Percentiles rank a stretch among this genome's conserved stretches.
phyloP scores from a whole-genome alignment of 805 yeast genomes.

The Vanderwaltozyma polyspora region DNA sequence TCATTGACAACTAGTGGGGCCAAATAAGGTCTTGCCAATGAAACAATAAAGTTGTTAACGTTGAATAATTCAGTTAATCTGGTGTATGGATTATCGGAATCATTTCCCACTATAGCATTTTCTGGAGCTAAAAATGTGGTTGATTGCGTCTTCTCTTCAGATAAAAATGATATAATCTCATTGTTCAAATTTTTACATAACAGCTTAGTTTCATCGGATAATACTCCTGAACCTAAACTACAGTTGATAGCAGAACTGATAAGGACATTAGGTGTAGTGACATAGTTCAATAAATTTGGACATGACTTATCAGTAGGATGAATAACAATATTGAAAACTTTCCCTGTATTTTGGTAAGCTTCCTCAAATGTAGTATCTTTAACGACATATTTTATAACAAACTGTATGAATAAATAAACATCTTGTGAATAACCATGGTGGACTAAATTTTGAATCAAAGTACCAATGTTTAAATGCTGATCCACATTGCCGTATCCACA shows the following conservation, averaged over 20 bases:
- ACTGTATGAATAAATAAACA: conserved; percentile 64
- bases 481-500: conserved; percentile 30
- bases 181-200: conserved; percentile 55
- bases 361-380: conserved; percentile 90
- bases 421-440: conserved; percentile 82
- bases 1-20: conserved; percentile 84
- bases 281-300: conserved; percentile 71
- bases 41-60: conserved; percentile 85
- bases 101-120: conserved; percentile 31
- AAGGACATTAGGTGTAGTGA: conserved; percentile 86
- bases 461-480: conserved; percentile 36
- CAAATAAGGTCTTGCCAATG: conserved; percentile 85
- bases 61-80: conserved; percentile 85
- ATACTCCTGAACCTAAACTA: conserved; percentile 62
- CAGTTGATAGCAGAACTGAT: conserved; percentile 87
- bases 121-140: conserved; percentile 35
- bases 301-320: conserved; percentile 56
- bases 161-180: conserved; percentile 45
- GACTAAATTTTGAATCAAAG: conserved; percentile 62
- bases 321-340: conserved; percentile 72
- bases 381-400: conserved; percentile 53
- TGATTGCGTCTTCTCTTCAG: conserved; percentile 24
- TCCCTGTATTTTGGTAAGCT: conserved; percentile 68
- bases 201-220: conserved; percentile 42
- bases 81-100: conserved; percentile 65